Conservation (phyloP, 2,329 filamentous ascomycete genomes). For the Paraphoma chrysanthemicola region DNA sequence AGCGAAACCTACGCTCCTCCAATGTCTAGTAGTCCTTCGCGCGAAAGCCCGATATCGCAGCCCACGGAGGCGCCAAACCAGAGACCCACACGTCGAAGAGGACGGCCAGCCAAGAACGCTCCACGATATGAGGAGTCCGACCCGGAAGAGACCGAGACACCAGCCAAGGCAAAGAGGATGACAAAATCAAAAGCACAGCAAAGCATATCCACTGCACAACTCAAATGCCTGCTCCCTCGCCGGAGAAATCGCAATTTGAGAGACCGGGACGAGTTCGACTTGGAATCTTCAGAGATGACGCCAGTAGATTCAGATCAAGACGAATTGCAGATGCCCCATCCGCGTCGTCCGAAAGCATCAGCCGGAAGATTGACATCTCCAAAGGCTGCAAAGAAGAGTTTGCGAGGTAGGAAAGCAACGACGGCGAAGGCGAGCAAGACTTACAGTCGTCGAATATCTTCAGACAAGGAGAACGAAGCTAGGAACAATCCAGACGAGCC, state of each 20-base stretch:
- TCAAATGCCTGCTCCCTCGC: conserved; percentile 55
- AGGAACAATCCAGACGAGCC: conserved; percentile 31
- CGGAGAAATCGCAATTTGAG: conserved; percentile 38
- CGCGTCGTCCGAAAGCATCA: conserved; percentile 20
- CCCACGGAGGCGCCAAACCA: conserved; percentile 19
- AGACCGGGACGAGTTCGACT: conserved; percentile 50
- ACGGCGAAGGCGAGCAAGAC: conserved; percentile 33
- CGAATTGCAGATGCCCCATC: conserved; percentile 45
- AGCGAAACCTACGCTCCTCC: conserved; percentile 55
- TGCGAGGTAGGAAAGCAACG: conserved; percentile 29
- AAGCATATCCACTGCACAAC: conserved; percentile 51
- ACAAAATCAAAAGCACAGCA: conserved; percentile 35
- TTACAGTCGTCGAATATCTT: conserved; percentile 44
- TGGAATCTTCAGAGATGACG: conserved; percentile 45
- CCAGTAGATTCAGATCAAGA: conserved; percentile 50
- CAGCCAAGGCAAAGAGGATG: conserved; percentile 22
- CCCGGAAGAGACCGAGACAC: conserved; percentile 30
- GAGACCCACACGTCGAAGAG: conserved; percentile 22
- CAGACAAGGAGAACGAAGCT: conserved; percentile 53
- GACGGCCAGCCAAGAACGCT: conserved; percentile 20
- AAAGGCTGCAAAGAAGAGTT: conserved; percentile 34
- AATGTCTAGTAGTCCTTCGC: conserved; percentile 49
- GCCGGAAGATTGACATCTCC: conserved; percentile 24
- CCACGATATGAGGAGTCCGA: conserved; percentile 30
- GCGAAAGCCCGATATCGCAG: conserved; percentile 21